Percentiles rank a stretch among this genome's conserved stretches.
These are phyloP conservation scores for Ustilago lituana DNA, from an alignment of 1,284 basidiomycete species.

Conservation along the genomic window DNA sequence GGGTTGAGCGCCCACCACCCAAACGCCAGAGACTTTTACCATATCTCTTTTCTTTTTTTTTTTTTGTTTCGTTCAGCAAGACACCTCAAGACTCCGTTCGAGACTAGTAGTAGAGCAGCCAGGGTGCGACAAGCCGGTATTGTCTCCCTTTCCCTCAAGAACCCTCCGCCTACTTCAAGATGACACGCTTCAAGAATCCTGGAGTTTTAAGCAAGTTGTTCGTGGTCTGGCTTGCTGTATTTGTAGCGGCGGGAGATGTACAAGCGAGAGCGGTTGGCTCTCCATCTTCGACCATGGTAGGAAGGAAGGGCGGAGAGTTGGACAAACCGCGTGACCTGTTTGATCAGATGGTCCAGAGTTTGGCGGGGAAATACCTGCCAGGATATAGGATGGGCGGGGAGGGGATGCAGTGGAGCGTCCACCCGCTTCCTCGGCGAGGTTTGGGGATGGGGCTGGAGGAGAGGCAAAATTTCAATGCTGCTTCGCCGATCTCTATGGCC, in stretches of 20 bases:
- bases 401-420: conserved; percentile 12
- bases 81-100: too few species aligned
- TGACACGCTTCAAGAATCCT: not conserved
- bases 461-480: conserved; percentile 14
- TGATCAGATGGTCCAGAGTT: conserved; percentile 22
- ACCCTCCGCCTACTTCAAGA: not conserved
- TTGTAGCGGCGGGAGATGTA: not conserved
- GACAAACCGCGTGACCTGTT: conserved; percentile 22
- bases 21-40: too few species aligned
- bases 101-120: too few species aligned
- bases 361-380: conserved; percentile 19
- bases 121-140: conserved; percentile 14
- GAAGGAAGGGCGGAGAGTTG: not conserved
- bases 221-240: not conserved
- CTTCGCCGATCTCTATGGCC: not conserved
- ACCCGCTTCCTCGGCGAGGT: conserved; percentile 17
- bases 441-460: not conserved
- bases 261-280: not conserved
- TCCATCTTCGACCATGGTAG: too few species aligned
- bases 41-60: not conserved
- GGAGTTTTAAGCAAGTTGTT: too few species aligned
- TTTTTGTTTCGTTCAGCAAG: not conserved
- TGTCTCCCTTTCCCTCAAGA: conserved; percentile 3
- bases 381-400: not conserved
- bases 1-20: too few species aligned